These are phyloP conservation scores for Kwoniella sp. DNA, from an alignment of 768 basidiomycete species.

Conservation along the genomic window DNA sequence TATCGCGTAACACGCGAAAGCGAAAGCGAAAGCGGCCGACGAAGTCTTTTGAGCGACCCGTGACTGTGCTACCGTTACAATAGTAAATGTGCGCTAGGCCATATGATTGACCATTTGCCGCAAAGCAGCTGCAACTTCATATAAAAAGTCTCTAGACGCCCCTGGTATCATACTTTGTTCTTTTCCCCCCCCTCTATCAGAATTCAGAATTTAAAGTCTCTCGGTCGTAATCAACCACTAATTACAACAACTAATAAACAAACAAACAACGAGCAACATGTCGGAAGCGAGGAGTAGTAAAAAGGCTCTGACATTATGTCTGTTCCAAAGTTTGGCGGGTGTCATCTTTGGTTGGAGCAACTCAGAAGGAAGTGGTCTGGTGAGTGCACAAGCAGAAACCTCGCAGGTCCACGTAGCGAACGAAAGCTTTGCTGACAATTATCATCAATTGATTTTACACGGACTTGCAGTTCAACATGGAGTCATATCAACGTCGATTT, in stretches of 20 bases:
- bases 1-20: not conserved
- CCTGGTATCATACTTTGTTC: not conserved
- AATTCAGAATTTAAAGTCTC: not conserved
- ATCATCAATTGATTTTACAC: no score
- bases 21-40: slow-evolving; percentile 1
- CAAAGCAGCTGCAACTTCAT: not conserved
- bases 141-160: no score
- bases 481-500: slow-evolving; percentile 44
- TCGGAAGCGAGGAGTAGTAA: slow-evolving; percentile 32
- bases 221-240: not conserved
- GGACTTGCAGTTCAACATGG: slow-evolving; percentile 41
- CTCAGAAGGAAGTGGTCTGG: slow-evolving; percentile 51
- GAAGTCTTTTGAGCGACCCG: not conserved
- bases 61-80: no score
- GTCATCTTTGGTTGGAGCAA: slow-evolving; percentile 55
- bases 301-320: slow-evolving; percentile 51
- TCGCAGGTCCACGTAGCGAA: not conserved
- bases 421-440: slow-evolving; percentile 17
- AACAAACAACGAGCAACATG: slow-evolving; percentile 5
- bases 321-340: slow-evolving; percentile 53
- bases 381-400: slow-evolving; percentile 16
- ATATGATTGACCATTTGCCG: not conserved
- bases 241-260: not conserved
- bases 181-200: not conserved
- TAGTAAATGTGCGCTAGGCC: no score